Conservation (phyloP, 1,284 basidiomycete genomes). For the Ganoderma sinense region DNA sequence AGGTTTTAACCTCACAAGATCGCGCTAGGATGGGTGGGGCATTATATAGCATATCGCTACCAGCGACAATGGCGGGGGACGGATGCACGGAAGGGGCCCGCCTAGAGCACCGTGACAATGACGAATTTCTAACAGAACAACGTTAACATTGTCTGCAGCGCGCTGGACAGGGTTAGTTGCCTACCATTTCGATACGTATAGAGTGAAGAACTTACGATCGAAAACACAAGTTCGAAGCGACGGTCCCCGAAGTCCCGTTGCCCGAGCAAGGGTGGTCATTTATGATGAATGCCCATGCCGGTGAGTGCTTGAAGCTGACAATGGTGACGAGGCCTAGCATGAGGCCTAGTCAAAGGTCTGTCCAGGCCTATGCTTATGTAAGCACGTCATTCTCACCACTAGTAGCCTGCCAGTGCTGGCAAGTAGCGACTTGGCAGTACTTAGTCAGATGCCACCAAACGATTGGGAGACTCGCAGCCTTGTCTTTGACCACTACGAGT, state of each 20-base stretch:
- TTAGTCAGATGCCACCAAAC: too few relatives aligned
- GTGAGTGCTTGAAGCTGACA: background rate
- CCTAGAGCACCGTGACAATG: background rate
- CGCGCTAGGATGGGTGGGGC: background rate
- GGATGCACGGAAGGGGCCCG: background rate
- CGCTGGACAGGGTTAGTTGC: background rate
- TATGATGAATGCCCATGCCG: background rate
- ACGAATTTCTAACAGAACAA: conserved; percentile 2
- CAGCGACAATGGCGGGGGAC: background rate
- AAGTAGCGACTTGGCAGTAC: background rate
- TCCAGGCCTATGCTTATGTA: too few relatives aligned
- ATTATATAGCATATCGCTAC: background rate
- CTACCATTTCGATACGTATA: background rate
- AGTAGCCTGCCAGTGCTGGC: too few relatives aligned
- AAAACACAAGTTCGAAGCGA: background rate
- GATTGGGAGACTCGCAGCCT: too few relatives aligned
- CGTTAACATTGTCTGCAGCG: background rate
- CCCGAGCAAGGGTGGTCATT: background rate
- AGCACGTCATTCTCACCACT: too few relatives aligned
- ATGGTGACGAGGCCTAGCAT: background rate
- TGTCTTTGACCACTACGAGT: background rate
- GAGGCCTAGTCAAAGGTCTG: too few relatives aligned
- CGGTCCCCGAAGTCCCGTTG: background rate
- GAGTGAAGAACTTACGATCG: background rate
- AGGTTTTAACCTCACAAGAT: background rate